These are phyloP conservation scores for Thuja plicata DNA, from an alignment of 83 land plant genomes.

Conservation along the genomic window DNA sequence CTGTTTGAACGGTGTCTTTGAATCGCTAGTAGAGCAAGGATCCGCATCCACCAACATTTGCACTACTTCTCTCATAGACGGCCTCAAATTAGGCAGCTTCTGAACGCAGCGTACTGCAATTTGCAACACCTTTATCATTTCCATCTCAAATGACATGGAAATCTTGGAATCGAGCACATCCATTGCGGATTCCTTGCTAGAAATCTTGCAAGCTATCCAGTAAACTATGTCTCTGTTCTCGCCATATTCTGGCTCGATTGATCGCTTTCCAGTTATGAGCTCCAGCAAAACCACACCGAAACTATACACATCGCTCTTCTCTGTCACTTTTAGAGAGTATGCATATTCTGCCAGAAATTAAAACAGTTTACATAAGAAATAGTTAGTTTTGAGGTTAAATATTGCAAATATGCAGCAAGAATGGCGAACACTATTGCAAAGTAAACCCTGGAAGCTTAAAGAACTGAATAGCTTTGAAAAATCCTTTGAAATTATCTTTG, in stretches of 20 bases:
- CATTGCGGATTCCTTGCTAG: background rate
- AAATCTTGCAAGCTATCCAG: constrained; percentile 51
- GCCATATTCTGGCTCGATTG: constrained; percentile 59
- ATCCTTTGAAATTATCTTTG: too few species aligned
- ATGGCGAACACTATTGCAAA: too few species aligned
- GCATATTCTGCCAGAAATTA: constrained; percentile 49
- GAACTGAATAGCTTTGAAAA: too few species aligned
- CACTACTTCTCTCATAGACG: constrained; percentile 58
- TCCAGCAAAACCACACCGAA: constrained; percentile 74
- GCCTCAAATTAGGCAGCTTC: constrained; percentile 49
- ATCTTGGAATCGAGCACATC: constrained; percentile 32
- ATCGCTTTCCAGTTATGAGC: constrained; percentile 63
- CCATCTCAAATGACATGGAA: constrained; percentile 20
- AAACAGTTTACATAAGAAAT: background rate
- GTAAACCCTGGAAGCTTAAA: too few species aligned
- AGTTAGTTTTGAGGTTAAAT: too few species aligned
- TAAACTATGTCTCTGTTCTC: constrained; percentile 58
- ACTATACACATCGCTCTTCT: constrained; percentile 73
- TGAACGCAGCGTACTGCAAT: constrained; percentile 43
- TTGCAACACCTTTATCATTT: constrained; percentile 48
- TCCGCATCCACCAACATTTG: constrained; percentile 37
- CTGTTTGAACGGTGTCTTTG: background rate
- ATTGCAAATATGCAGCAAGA: too few species aligned
- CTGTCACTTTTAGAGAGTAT: constrained; percentile 54
- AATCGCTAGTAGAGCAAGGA: background rate